Evolutionary conservation across 2,329 filamentous ascomycete genomes (phyloP).

Genomic region (Diaporthe helianthi): DNA sequence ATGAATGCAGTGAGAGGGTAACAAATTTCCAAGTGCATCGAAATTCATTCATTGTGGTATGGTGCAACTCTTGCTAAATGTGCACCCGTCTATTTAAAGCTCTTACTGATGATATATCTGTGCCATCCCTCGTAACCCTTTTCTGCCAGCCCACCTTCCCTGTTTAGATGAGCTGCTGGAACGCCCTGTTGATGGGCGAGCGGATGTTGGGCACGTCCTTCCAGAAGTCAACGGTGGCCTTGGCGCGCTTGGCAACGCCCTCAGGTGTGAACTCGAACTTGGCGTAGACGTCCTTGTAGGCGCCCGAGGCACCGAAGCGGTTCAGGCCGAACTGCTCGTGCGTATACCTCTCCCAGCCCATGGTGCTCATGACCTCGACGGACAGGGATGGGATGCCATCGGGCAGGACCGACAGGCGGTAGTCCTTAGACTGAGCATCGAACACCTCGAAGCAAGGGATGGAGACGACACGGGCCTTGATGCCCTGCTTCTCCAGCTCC

Average conservation of each 20-base stretch:
- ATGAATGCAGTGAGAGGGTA: too few relatives aligned
- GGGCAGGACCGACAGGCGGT: conserved; percentile 89
- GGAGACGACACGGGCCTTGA: conserved; percentile 91
- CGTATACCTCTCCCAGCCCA: conserved; percentile 98
- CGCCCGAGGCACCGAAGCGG: conserved; percentile 96
- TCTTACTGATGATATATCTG: not conserved
- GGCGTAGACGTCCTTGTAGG: conserved; percentile 98
- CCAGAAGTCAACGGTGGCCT: conserved; percentile 95
- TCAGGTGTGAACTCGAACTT: conserved; percentile 99
- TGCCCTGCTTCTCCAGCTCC: conserved; percentile 84
- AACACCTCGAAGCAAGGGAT: conserved; percentile 98
- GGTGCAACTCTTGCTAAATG: not conserved
- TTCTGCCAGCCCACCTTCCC: conserved; percentile 6
- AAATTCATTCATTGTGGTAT: conserved; percentile 25
- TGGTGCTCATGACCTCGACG: conserved; percentile 95
- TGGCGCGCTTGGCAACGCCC: conserved; percentile 92
- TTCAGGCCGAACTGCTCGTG: conserved; percentile 99
- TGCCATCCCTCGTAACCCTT: conserved; percentile 26
- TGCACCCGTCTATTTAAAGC: conserved; percentile 26
- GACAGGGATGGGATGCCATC: conserved; percentile 93
- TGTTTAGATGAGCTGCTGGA: conserved; percentile 91
- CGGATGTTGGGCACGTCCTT: conserved; percentile 90
- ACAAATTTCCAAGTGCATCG: not conserved
- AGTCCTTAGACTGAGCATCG: conserved; percentile 91
- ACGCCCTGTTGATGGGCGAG: conserved; percentile 95